These are phyloP conservation scores for Gossypium rotundifolium DNA, from an alignment of 345 rosid genomes.

Conservation along the genomic window DNA sequence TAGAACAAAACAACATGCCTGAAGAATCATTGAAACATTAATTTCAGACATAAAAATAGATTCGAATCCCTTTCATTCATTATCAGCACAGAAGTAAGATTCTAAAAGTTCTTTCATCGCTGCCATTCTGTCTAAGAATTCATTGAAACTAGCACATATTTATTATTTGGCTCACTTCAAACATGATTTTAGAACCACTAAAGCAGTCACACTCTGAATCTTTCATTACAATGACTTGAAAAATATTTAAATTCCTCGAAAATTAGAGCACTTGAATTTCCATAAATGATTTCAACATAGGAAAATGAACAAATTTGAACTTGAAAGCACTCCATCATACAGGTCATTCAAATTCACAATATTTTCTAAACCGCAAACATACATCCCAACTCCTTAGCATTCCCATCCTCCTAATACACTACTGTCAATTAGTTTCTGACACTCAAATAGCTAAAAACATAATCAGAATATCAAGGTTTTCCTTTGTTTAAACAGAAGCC, in stretches of 20 bases:
- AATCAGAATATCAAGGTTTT: not conserved
- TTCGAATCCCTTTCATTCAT: not conserved
- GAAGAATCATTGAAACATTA: slow-evolving; percentile 19
- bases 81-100: not conserved
- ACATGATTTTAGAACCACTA: not conserved
- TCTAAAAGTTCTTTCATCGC: not conserved
- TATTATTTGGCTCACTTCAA: not conserved
- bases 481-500: not conserved
- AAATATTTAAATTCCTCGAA: not conserved
- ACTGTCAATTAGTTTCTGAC: not conserved
- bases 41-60: slow-evolving; percentile 4
- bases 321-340: not conserved
- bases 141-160: not conserved
- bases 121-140: not conserved
- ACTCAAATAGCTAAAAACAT: not conserved
- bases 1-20: slow-evolving; percentile 68
- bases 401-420: not conserved
- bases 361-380: not conserved
- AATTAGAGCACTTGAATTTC: not conserved
- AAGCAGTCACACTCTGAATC: not conserved
- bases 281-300: not conserved
- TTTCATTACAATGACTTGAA: not conserved
- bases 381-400: not conserved
- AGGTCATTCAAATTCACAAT: not conserved
- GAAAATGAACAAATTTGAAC: not conserved